Conservation (phyloP, 257 asterid genomes). For the Solanum lignicaule region DNA sequence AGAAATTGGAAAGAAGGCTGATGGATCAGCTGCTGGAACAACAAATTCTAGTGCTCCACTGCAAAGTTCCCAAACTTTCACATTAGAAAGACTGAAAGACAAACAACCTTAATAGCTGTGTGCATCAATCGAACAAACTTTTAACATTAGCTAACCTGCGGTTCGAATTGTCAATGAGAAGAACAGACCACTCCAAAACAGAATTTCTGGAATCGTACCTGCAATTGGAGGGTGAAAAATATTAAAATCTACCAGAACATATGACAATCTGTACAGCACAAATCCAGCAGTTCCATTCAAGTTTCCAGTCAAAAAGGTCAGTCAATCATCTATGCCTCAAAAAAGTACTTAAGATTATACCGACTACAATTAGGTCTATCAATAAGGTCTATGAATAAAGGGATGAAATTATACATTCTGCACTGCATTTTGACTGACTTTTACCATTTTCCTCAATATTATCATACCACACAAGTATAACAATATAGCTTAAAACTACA, state of each 20-base stretch:
- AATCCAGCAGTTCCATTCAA: neutral
- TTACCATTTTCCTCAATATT: neutral
- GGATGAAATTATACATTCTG: neutral
- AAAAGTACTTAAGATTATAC: neutral
- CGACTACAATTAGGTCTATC: neutral
- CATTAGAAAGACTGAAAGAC: slow-evolving; percentile 7
- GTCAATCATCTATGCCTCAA: neutral
- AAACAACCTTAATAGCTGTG: neutral
- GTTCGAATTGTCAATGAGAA: slow-evolving; percentile 77
- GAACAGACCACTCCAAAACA: slow-evolving; percentile 79
- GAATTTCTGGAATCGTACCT: slow-evolving; percentile 84
- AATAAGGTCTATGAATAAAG: neutral
- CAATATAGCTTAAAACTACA: neutral
- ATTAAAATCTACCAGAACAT: neutral
- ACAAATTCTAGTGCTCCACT: slow-evolving; percentile 92
- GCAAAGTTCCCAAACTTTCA: slow-evolving; percentile 24
- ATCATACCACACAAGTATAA: neutral
- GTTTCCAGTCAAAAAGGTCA: neutral
- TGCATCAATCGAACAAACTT: neutral
- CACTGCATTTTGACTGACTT: neutral
- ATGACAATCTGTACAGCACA: neutral
- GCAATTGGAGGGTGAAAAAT: slow-evolving; percentile 6
- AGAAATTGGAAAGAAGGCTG: slow-evolving; percentile 75
- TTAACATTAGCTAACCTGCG: slow-evolving; percentile 57
- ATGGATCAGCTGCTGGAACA: slow-evolving; percentile 67